Base-by-base conservation (phyloP, 176 grass and related monocot species). In the Oryza longistaminata region DNA sequence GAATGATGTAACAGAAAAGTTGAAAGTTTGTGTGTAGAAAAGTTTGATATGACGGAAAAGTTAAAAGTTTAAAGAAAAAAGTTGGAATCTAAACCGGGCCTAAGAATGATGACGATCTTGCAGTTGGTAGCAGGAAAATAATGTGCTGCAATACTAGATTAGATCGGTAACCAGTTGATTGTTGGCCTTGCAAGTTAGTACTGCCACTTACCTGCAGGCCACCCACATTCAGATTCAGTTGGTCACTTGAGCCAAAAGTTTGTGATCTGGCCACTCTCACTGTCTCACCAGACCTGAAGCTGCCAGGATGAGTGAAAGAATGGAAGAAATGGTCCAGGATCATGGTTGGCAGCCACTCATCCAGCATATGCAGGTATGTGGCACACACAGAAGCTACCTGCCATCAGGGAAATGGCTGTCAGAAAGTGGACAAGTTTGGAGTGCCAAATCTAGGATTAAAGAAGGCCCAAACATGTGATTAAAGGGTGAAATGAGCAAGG, bases 371-470 rank as follows among this genome's bases (percentile, higher is more conserved):
- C 19, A 66, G 64, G 52, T 46, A 81, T 29, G 37, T 40, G 39
- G 39, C 39, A 40, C 69, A 55, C 10, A 25, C 1, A 33, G 45
- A 0, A 33, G 45, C 58, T 71, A 35, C 11, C 77, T 68, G 33
- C 46, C 77, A 85, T 31, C 40, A 25, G 29, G 70, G 15, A 75
- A 81, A 76, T 25, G 65, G 88, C 3, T 37, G 33, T 22, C 3
- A 31, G 71, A 42, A 64, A 81, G 64, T 70, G 70, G 64, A 62
- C 70, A 75, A 31, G 25, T 10, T 22, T 61, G 37, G 15, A 78
- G 76, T 76, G 21, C 64, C 21, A 70, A 89, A 84, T 48, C n/a
- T 46, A 37, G 77, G 70, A 75, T 50, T 64, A 70, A 89, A 76
- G 31, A 50, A 70, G n/a, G 31, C 3, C 2, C 34, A 53, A 37